These are phyloP conservation scores for Pleurotus sapidus DNA, from an alignment of 768 basidiomycete genomes.

Conservation along the genomic window DNA sequence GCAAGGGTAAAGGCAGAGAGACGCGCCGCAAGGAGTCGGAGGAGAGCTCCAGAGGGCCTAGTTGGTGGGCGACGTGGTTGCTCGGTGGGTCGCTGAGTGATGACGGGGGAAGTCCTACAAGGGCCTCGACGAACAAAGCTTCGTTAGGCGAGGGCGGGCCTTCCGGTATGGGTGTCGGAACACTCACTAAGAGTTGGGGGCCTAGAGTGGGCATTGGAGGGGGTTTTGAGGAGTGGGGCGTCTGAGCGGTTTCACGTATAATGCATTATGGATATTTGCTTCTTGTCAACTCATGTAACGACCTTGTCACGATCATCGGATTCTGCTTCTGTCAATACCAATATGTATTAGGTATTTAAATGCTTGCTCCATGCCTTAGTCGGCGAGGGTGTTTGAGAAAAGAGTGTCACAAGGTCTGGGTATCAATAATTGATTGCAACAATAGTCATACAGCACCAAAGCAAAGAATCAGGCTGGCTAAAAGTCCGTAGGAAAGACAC, in stretches of 20 bases:
- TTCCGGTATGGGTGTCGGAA: slow-evolving; percentile 19
- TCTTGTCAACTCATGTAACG: slow-evolving; percentile 1
- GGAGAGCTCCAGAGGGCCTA: slow-evolving; percentile 6
- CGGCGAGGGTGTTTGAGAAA: no score
- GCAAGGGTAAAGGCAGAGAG: slow-evolving; percentile 29
- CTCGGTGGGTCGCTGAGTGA: slow-evolving; percentile 10
- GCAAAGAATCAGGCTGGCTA: no score
- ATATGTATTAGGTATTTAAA: neutral
- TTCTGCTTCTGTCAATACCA: neutral
- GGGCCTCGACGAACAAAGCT: slow-evolving; percentile 6
- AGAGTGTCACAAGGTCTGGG: no score
- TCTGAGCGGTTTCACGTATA: slow-evolving; percentile 25
- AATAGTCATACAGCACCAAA: no score
- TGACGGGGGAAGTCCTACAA: slow-evolving; percentile 6
- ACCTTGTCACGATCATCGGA: neutral
- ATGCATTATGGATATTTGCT: neutral
- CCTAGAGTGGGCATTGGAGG: slow-evolving; percentile 34
- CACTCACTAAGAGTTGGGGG: slow-evolving; percentile 45
- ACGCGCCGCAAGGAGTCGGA: slow-evolving; percentile 26
- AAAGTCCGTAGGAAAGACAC: no score
- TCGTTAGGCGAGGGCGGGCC: slow-evolving; percentile 10
- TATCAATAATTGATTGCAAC: no score
- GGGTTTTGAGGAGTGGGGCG: slow-evolving; percentile 55
- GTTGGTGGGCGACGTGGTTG: slow-evolving; percentile 27
- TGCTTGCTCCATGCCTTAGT: no score